phyloP scores from a whole-genome alignment of 1,284 basidiomycete genomes.

The Tilletia setariae region DNA sequence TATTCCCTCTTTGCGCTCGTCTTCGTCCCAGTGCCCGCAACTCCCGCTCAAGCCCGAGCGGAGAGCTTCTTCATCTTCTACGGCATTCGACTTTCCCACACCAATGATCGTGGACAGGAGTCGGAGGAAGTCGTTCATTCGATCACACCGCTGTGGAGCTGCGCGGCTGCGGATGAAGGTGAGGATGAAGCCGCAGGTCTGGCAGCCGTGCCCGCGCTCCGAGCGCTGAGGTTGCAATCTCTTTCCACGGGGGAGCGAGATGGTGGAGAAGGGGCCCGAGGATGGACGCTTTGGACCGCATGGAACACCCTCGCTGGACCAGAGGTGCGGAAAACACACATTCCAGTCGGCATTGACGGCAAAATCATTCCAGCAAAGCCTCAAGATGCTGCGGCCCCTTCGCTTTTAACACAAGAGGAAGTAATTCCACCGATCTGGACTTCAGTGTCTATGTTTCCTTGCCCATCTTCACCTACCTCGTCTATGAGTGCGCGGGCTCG shows the following conservation, averaged over 20 bases:
- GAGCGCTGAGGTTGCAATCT: not conserved
- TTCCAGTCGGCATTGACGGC: slow-evolving; percentile 17
- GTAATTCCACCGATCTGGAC: slow-evolving; percentile 17
- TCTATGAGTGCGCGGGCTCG: slow-evolving; percentile 15
- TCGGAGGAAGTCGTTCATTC: not conserved
- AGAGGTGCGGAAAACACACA: slow-evolving; percentile 33
- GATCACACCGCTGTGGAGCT: slow-evolving; percentile 6
- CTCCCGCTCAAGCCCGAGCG: slow-evolving; percentile 18
- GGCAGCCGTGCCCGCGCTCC: not conserved
- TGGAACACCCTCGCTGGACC: slow-evolving; percentile 45
- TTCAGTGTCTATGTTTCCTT: not conserved
- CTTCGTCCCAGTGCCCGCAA: slow-evolving; percentile 41
- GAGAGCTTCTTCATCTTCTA: slow-evolving; percentile 46
- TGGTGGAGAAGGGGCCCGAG: slow-evolving; percentile 15
- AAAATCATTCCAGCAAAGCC: not conserved
- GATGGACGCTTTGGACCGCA: slow-evolving; percentile 43
- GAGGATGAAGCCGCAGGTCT: slow-evolving; percentile 4
- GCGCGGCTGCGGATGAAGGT: slow-evolving; percentile 12
- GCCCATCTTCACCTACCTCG: slow-evolving; percentile 29
- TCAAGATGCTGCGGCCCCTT: not conserved
- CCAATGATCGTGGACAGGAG: not conserved
- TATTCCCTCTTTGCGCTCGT: slow-evolving; percentile 38
- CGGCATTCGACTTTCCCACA: slow-evolving; percentile 38
- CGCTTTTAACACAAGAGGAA: slow-evolving; percentile 22
- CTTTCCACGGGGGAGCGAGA: not conserved